Evolutionary conservation across 2,329 filamentous ascomycete genomes (phyloP), one percentile per base, ranked within the genome.

Genomic region (Orbilia javanica): DNA sequence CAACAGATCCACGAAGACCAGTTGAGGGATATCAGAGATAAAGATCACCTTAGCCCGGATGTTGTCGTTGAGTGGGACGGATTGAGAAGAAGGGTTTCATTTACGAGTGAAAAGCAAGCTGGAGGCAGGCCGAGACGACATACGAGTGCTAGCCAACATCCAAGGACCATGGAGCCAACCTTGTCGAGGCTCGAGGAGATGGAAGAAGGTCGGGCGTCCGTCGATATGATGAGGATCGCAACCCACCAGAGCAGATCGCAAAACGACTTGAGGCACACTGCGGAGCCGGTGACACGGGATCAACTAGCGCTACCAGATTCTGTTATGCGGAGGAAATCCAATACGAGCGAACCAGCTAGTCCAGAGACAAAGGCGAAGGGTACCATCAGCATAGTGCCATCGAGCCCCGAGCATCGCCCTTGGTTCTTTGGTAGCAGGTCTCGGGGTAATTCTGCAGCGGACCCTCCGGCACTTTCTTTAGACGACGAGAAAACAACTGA

Each of bases 21-120:
- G 83, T 85, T 89, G 81, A 86, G 87, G 80, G 91, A 94, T 81
- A 85, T 86, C 55, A 90, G 97, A 83, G 89, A 90, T 71, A 89
- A 93, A 1, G 91, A 96, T 65, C 89, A 88, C 55, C 94, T 97
- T 82, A 89, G 93, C 80, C 93, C 94, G 25, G 87, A 89, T 31
- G 84, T 86, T 1, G 79, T 84, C 57, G 91, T 93, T 79, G 94
- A 98, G 84, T 99, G 94, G 91, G 96, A 98, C 84, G 96, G 96
- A 3, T 85, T 99, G 64, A 89, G 95, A 81, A 88, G 94, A 81
- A 88, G 96, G 65, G 81, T 81, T 29, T 81, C 81, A 10, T 82
- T 77, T 67, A 65, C 70, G 36, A 64, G 46, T 44, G 65, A 78
- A 15, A 72, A 78, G 36, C 15, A 36, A 10, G 44, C 63, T 3